These are phyloP conservation scores for Juglanconis juglandina DNA, from an alignment of 2,329 filamentous ascomycete genomes.

Conservation along the genomic window DNA sequence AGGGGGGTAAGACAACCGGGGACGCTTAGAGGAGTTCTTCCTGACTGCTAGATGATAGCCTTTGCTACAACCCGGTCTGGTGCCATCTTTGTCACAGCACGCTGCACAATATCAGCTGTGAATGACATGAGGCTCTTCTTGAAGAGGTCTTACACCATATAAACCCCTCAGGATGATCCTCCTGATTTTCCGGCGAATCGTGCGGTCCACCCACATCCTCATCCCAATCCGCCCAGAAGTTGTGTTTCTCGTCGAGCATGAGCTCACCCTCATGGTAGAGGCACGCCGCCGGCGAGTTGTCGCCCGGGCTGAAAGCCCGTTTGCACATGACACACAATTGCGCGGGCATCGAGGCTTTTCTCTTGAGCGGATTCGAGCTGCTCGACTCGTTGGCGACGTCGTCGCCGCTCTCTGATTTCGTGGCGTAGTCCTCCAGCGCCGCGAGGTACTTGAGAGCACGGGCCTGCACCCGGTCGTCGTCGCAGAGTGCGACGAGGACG, in stretches of 20 bases:
- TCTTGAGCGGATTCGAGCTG: slow-evolving; percentile 1
- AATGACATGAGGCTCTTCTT: not conserved
- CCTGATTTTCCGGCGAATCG: slow-evolving; percentile 1
- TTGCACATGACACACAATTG: slow-evolving; percentile 15
- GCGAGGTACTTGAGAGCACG: slow-evolving; percentile 14
- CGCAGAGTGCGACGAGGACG: slow-evolving; percentile 16
- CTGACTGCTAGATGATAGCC: slow-evolving; percentile 11
- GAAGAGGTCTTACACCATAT: slow-evolving; percentile 1
- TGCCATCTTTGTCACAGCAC: slow-evolving; percentile 9
- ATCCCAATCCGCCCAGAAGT: slow-evolving; percentile 3
- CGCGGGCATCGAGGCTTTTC: slow-evolving; percentile 3
- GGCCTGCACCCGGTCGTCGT: slow-evolving; percentile 4
- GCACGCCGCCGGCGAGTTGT: slow-evolving; percentile 11
- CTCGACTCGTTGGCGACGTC: not conserved
- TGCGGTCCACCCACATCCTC: not conserved
- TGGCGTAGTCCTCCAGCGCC: slow-evolving; percentile 5
- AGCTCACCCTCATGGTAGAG: slow-evolving; percentile 9
- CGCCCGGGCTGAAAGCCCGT: not conserved
- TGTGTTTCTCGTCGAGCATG: not conserved
- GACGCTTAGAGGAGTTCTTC: slow-evolving; percentile 5
- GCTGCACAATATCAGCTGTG: not conserved
- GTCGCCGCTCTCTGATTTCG: not conserved
- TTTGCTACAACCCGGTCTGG: slow-evolving; percentile 5
- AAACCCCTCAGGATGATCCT: slow-evolving; percentile 7
- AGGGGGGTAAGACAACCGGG: not conserved